These are phyloP conservation scores for Rhizoctonia solani DNA, from an alignment of 1,284 basidiomycete species.

Conservation along the genomic window DNA sequence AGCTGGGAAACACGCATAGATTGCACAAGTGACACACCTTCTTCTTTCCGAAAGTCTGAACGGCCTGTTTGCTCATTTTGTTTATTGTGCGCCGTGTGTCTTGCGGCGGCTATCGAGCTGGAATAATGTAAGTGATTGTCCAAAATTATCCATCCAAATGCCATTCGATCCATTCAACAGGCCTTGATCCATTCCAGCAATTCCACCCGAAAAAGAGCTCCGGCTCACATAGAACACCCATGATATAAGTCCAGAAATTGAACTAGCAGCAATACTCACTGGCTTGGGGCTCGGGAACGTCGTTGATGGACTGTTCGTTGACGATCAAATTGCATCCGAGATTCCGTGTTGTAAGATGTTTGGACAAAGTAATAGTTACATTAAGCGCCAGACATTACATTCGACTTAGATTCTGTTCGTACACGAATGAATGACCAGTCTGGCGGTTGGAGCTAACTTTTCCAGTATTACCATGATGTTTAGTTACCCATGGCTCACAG, in stretches of 20 bases:
- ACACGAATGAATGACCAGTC: no score
- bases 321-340: slow-evolving; percentile 12
- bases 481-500: no score
- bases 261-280: slow-evolving; percentile 26
- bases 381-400: no score
- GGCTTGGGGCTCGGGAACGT: slow-evolving; percentile 32
- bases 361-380: no score
- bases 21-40: slow-evolving; percentile 63
- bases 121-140: neutral
- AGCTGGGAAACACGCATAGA: neutral
- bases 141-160: slow-evolving; percentile 48
- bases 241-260: neutral
- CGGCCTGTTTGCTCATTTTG: slow-evolving; percentile 68
- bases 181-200: no score
- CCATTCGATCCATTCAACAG: no score
- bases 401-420: no score
- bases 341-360: no score
- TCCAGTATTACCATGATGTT: no score
- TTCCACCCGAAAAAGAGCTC: no score
- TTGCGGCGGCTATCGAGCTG: slow-evolving; percentile 32
- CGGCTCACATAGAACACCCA: no score
- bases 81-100: slow-evolving; percentile 36
- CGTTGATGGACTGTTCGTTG: slow-evolving; percentile 29
- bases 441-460: no score
- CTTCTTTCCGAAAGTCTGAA: slow-evolving; percentile 99